Evolutionary conservation across 441 rosid species (phyloP).

Genomic region (Syzygium malaccense): DNA sequence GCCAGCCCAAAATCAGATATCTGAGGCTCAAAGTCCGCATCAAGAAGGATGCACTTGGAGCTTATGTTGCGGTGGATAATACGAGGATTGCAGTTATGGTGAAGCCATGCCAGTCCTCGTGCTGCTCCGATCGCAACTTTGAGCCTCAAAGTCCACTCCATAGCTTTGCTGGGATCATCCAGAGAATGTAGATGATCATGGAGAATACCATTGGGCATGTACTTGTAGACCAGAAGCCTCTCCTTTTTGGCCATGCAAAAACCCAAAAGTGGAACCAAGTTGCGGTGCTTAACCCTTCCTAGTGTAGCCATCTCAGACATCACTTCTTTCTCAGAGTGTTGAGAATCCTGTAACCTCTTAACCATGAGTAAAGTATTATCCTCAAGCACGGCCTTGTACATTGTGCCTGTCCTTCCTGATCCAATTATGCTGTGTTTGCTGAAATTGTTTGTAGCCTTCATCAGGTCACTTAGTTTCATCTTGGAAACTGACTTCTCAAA

Average conservation of each 20-base stretch:
- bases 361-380: constrained; percentile 67
- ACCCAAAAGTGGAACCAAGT: constrained; percentile 84
- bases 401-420: constrained; percentile 73
- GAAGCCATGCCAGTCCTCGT: constrained; percentile 89
- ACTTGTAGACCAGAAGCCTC: constrained; percentile 66
- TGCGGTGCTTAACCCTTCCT: constrained; percentile 70
- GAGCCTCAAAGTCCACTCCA: constrained; percentile 84
- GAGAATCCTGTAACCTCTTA: constrained; percentile 83
- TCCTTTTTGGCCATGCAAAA: constrained; percentile 61
- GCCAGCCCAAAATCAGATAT: constrained; percentile 93
- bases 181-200: constrained; percentile 41
- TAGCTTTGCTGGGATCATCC: constrained; percentile 30
- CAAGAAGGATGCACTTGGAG: constrained; percentile 73
- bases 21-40: constrained; percentile 73
- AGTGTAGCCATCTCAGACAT: constrained; percentile 67
- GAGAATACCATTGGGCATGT: constrained; percentile 72
- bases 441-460: constrained; percentile 78
- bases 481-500: constrained; percentile 66
- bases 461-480: constrained; percentile 69
- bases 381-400: constrained; percentile 67
- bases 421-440: constrained; percentile 66
- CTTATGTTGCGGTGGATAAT: constrained; percentile 86
- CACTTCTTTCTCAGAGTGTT: constrained; percentile 66
- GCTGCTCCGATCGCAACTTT: constrained; percentile 73
- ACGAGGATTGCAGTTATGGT: constrained; percentile 86